Conservation (phyloP, 2,329 filamentous ascomycete genomes). For the Xylariaceae sp. region DNA sequence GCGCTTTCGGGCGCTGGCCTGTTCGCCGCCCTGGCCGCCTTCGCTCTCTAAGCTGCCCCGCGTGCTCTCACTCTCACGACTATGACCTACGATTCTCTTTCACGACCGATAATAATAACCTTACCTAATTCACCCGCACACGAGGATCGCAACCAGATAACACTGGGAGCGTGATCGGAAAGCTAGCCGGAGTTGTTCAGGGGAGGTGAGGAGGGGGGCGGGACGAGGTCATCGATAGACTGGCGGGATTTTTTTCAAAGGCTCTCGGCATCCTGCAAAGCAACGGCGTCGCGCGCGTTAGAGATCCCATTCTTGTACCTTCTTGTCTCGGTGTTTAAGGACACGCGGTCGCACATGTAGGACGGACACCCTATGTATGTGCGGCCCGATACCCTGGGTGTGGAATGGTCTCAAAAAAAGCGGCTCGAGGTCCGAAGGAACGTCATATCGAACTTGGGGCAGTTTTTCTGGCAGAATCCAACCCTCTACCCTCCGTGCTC, state of each 20-base stretch:
- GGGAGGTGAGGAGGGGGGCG: too few relatives aligned
- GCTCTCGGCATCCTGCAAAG: conserved; percentile 28
- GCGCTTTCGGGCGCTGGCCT: conserved; percentile 52
- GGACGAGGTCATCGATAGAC: conserved; percentile 24
- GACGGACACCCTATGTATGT: conserved; percentile 31
- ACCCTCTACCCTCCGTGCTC: too few relatives aligned
- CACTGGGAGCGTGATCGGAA: conserved; percentile 31
- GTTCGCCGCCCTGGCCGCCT: conserved; percentile 51
- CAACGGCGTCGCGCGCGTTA: conserved; percentile 29
- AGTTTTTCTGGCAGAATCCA: too few relatives aligned
- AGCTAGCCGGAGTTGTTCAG: conserved; percentile 23
- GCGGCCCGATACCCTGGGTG: conserved; percentile 20
- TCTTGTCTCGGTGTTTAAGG: conserved; percentile 30
- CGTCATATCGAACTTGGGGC: neutral
- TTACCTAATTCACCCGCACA: too few relatives aligned
- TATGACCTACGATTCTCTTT: conserved; percentile 32
- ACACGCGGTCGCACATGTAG: conserved; percentile 23
- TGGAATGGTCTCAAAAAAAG: conserved; percentile 13
- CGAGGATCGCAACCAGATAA: conserved; percentile 23
- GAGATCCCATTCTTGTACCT: conserved; percentile 36
- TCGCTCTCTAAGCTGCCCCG: conserved; percentile 46
- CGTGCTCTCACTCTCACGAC: conserved; percentile 23
- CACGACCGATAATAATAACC: conserved; percentile 34
- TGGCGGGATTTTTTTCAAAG: conserved; percentile 21
- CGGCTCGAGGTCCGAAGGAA: conserved; percentile 6